Evolutionary conservation across 371 early-diverging fungal species (phyloP).

Genomic region (Nematocida sp.): DNA sequence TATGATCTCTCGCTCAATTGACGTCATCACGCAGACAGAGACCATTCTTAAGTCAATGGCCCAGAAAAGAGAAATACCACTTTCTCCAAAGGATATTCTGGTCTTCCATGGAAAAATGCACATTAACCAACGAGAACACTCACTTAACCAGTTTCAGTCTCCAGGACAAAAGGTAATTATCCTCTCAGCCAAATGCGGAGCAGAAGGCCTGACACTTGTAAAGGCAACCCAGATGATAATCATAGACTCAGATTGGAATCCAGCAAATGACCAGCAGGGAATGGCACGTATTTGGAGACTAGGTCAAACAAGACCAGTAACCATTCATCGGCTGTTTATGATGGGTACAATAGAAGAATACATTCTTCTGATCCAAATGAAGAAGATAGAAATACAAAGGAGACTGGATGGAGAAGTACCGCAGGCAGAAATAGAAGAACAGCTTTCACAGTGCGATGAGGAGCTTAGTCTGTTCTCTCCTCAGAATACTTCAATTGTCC

Average conservation of each 20-base stretch:
- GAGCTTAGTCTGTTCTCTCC: neutral
- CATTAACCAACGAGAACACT: constrained; percentile 3
- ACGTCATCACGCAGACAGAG: constrained; percentile 13
- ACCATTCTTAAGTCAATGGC: neutral
- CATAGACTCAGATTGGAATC: constrained; percentile 89
- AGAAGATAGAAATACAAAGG: constrained; percentile 43
- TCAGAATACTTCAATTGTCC: constrained; percentile 20
- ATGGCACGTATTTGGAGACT: constrained; percentile 81
- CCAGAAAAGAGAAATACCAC: constrained; percentile 1
- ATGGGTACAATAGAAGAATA: constrained; percentile 49
- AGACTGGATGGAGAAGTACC: constrained; percentile 20
- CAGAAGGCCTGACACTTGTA: constrained; percentile 77
- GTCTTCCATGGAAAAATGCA: constrained; percentile 46
- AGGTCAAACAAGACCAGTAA: constrained; percentile 70
- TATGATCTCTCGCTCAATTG: constrained; percentile 25
- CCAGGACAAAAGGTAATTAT: constrained; percentile 42
- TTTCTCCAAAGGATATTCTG: neutral
- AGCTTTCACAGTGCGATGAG: constrained; percentile 23
- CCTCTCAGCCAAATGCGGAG: constrained; percentile 50
- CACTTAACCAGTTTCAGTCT: constrained; percentile 21
- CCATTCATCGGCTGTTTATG: constrained; percentile 42
- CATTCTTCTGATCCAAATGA: constrained; percentile 44
- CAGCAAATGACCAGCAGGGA: constrained; percentile 86
- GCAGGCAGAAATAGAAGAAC: constrained; percentile 31
- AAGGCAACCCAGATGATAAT: constrained; percentile 85